Evolutionary conservation across 371 early-diverging fungal genomes (phyloP).

Genomic region (Parasitella parasitica): DNA sequence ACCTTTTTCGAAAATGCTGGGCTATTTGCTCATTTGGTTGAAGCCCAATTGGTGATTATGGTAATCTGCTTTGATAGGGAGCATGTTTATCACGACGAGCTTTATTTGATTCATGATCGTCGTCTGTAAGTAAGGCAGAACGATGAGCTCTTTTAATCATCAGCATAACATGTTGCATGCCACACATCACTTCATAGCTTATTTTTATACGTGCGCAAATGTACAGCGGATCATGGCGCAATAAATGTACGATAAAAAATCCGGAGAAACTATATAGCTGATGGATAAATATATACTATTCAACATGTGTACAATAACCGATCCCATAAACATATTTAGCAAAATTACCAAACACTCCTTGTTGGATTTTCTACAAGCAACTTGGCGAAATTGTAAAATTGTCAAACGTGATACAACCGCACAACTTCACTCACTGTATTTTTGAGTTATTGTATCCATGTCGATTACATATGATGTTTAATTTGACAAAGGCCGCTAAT

Average conservation of each 20-base stretch:
- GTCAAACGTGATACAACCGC: not conserved
- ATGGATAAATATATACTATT: not conserved
- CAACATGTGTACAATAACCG: too few relatives aligned
- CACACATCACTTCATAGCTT: too few relatives aligned
- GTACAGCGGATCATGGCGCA: not conserved
- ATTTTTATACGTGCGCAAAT: too few relatives aligned
- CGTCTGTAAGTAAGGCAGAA: not conserved
- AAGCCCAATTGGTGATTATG: too few relatives aligned
- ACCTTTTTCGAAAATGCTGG: too few relatives aligned
- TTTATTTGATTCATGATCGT: not conserved
- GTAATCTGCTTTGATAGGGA: too few relatives aligned
- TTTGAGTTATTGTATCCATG: conserved; percentile 1
- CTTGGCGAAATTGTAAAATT: not conserved
- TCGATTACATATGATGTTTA: not conserved
- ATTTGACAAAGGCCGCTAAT: too few relatives aligned
- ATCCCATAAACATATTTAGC: not conserved
- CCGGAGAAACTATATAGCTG: not conserved
- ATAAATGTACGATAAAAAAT: not conserved
- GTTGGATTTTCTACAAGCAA: not conserved
- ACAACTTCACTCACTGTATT: not conserved
- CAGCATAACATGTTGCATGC: not conserved
- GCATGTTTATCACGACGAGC: not conserved
- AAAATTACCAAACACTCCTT: not conserved
- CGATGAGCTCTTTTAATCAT: not conserved
- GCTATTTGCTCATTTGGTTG: too few relatives aligned